Evolutionary conservation across 2,329 filamentous ascomycete genomes (phyloP).

Genomic region (Aspergillus neoniger): DNA sequence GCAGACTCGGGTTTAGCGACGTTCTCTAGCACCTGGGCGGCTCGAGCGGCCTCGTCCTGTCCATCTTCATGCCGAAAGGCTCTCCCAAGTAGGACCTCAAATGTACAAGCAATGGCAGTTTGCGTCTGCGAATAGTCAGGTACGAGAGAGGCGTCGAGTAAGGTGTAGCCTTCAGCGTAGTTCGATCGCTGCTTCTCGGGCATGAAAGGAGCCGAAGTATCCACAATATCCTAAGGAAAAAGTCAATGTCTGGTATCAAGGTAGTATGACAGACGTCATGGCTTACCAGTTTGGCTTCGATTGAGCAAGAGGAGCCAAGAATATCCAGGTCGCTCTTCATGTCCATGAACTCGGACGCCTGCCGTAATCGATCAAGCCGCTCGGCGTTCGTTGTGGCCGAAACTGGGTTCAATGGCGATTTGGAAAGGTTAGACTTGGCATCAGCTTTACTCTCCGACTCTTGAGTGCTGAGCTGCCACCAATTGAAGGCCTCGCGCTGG

Average conservation of each 20-base stretch:
- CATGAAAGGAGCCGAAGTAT: conserved; percentile 64
- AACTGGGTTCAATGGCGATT: conserved; percentile 5
- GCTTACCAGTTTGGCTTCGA: conserved; percentile 33
- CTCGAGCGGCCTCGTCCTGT: conserved; percentile 28
- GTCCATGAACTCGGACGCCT: conserved; percentile 35
- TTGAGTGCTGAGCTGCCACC: conserved; percentile 66
- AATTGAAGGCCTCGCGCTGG: conserved; percentile 64
- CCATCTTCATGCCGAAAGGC: conserved; percentile 22
- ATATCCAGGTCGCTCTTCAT: conserved; percentile 41
- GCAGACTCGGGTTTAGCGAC: conserved; percentile 18
- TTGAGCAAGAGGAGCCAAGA: conserved; percentile 31
- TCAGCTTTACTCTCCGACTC: conserved; percentile 54
- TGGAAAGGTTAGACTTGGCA: conserved; percentile 23
- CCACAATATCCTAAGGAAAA: conserved; percentile 53
- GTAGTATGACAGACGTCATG: not conserved
- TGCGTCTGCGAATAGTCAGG: conserved; percentile 48
- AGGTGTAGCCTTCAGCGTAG: conserved; percentile 55
- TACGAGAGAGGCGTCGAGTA: conserved; percentile 55
- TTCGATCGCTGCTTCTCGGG: conserved; percentile 55
- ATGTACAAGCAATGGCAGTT: conserved; percentile 37
- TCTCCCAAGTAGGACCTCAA: conserved; percentile 32
- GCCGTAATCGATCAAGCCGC: conserved; percentile 30
- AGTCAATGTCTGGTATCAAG: conserved; percentile 18
- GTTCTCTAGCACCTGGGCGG: conserved; percentile 35
- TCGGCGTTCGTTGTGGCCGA: conserved; percentile 20